A percentile compares a stretch with the other conserved stretches of the same genome.
These are phyloP conservation scores for Fistulifera pelliculosa DNA, from an alignment of 108 stramenopile genomes.

Conservation along the genomic window DNA sequence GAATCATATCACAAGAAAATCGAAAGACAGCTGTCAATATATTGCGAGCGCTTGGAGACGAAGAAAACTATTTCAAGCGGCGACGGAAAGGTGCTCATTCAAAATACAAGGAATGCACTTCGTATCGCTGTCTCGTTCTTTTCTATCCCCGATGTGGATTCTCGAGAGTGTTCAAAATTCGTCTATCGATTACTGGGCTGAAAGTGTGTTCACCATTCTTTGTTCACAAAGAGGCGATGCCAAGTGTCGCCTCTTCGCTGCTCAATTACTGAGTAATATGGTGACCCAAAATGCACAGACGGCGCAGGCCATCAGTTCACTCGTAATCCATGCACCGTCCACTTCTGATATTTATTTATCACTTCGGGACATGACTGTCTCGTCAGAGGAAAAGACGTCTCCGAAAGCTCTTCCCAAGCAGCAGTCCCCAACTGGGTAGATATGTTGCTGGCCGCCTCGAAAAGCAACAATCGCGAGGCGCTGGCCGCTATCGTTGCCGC, in stretches of 20 bases:
- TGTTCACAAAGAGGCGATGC: constrained; percentile 13
- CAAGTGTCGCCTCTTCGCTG: constrained; percentile 40
- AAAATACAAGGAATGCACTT: no score
- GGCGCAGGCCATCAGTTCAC: constrained; percentile 23
- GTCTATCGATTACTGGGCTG: no score
- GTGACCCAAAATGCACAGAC: constrained; percentile 51
- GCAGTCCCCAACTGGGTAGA: constrained; percentile 26
- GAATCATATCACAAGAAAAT: no score
- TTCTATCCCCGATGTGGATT: no score
- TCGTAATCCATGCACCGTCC: constrained; percentile 40
- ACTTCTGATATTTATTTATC: constrained; percentile 15
- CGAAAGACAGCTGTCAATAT: no score
- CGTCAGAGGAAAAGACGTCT: background rate
- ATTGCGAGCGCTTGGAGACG: no score
- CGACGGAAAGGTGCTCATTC: no score
- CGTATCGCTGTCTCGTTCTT: no score
- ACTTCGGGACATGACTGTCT: constrained; percentile 6
- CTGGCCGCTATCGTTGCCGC: constrained; percentile 60
- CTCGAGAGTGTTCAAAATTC: no score
- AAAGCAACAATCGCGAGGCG: constrained; percentile 36
- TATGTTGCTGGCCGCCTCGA: constrained; percentile 25
- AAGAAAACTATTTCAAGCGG: no score
- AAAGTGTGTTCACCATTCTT: no score
- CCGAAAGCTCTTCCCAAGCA: constrained; percentile 8
- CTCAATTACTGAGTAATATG: constrained; percentile 58